phyloP scores from a whole-genome alignment of 169 alveolate species.

The Plasmodium knowlesi region DNA sequence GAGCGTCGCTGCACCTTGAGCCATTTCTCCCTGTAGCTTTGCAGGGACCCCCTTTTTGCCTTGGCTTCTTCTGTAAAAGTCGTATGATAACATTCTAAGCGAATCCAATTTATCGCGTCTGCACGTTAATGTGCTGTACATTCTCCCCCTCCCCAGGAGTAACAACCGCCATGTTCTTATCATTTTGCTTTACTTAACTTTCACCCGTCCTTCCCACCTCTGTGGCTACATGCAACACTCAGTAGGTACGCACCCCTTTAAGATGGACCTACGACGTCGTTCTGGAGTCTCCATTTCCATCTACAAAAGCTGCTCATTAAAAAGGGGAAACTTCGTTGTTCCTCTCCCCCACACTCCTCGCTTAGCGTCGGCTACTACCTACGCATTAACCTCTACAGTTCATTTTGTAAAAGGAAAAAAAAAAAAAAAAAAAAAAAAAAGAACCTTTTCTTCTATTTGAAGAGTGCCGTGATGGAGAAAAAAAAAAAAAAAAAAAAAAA shows the following conservation, averaged over 20 bases:
- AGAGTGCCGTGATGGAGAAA: not conserved
- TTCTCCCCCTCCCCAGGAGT: not conserved
- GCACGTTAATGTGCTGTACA: not conserved
- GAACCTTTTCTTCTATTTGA: not conserved
- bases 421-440: not conserved
- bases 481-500: not conserved
- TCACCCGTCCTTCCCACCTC: not conserved
- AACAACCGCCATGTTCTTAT: not conserved
- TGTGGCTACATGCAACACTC: not conserved
- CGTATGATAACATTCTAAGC: constrained; percentile 17
- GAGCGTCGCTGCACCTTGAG: not conserved
- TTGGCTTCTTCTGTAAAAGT: constrained; percentile 28
- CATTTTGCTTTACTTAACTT: not conserved
- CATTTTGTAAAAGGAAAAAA: not conserved
- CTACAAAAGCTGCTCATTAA: not conserved
- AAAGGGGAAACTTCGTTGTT: not conserved
- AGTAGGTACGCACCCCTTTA: not conserved
- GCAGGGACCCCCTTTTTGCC: not conserved
- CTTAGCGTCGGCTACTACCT: not conserved
- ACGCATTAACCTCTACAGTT: not conserved
- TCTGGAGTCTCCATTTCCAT: not conserved
- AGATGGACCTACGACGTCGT: not conserved
- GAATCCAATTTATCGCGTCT: not conserved
- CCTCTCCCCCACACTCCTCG: not conserved
- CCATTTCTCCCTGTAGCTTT: not conserved